phyloP scores from a whole-genome alignment of 139 green algal genomes.

The Trebouxia sp. region DNA sequence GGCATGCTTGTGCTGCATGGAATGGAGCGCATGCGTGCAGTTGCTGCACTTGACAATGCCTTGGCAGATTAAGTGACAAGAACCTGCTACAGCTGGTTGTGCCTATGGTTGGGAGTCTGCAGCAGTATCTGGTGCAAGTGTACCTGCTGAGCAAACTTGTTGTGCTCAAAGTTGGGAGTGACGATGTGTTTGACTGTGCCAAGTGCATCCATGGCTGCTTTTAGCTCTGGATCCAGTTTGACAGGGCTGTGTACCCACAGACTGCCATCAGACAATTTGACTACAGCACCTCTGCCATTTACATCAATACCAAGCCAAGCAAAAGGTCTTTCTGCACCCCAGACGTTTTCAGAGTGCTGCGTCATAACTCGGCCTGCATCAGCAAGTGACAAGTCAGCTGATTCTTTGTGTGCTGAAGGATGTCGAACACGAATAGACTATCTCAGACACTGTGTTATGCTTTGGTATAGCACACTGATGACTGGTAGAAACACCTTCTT shows the following conservation, averaged over 20 bases:
- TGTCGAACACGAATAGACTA: not conserved
- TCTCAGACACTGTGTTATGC: not conserved
- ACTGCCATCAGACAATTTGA: slow-evolving; percentile 40
- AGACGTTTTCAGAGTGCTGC: slow-evolving; percentile 34
- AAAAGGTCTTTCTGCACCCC: slow-evolving; percentile 58
- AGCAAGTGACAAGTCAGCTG: not conserved
- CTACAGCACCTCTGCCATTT: slow-evolving; percentile 26
- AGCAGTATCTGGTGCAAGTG: not conserved
- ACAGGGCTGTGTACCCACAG: slow-evolving; percentile 69
- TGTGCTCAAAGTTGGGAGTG: slow-evolving; percentile 68
- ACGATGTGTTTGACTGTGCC: slow-evolving; percentile 63
- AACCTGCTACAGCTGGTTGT: not conserved
- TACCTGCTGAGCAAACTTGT: slow-evolving; percentile 40
- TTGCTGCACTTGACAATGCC: not conserved
- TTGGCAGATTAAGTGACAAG: not conserved
- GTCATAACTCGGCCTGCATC: slow-evolving; percentile 38
- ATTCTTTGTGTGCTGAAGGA: not conserved
- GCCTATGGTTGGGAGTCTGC: not conserved
- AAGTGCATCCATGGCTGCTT: slow-evolving; percentile 44
- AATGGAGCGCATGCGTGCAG: not conserved
- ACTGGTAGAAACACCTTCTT: slow-evolving; percentile 10
- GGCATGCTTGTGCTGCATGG: too few species aligned
- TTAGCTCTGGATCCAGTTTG: slow-evolving; percentile 45
- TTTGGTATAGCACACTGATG: not conserved
- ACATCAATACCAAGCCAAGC: slow-evolving; percentile 68